A percentile compares a stretch with the other conserved stretches of the same genome.
Evolutionary conservation across 2,329 filamentous ascomycete genomes (phyloP).

Genomic region (Beauveria asiatica): DNA sequence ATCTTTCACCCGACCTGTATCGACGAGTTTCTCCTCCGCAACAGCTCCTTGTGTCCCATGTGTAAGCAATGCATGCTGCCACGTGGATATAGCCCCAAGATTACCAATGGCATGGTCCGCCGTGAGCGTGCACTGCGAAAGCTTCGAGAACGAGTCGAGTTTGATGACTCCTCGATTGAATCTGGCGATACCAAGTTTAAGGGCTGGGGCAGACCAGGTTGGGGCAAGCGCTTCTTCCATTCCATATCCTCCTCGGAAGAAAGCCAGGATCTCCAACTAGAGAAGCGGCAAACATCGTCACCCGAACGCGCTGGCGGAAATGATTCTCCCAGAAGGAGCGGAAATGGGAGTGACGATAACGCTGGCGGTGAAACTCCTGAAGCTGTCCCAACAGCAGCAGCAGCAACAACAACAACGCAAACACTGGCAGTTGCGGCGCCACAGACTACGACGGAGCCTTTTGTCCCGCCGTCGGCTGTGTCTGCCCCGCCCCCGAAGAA

Average conservation of each 20-base stretch:
- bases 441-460: neutral
- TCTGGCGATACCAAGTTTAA: slow-evolving; percentile 27
- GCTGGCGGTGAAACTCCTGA: neutral
- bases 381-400: neutral
- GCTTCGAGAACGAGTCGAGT: slow-evolving; percentile 44
- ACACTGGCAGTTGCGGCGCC: neutral
- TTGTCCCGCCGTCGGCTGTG: neutral
- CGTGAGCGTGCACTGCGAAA: slow-evolving; percentile 63
- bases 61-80: slow-evolving; percentile 83
- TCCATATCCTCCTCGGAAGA: slow-evolving; percentile 18
- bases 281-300: slow-evolving; percentile 2
- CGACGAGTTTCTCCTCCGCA: slow-evolving; percentile 68
- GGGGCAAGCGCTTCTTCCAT: slow-evolving; percentile 25
- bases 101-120: slow-evolving; percentile 82
- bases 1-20: slow-evolving; percentile 93
- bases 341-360: neutral
- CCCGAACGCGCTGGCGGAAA: slow-evolving; percentile 1
- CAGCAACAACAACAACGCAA: neutral
- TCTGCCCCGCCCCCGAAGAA: slow-evolving; percentile 13
- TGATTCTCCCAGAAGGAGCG: neutral
- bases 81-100: slow-evolving; percentile 52
- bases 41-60: slow-evolving; percentile 80
- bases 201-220: slow-evolving; percentile 20
- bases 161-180: slow-evolving; percentile 29
- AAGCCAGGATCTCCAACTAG: slow-evolving; percentile 2